Evolutionary conservation across 192 early-diverging fungal genomes (phyloP).

Genomic region (Rhizophagus sp.): DNA sequence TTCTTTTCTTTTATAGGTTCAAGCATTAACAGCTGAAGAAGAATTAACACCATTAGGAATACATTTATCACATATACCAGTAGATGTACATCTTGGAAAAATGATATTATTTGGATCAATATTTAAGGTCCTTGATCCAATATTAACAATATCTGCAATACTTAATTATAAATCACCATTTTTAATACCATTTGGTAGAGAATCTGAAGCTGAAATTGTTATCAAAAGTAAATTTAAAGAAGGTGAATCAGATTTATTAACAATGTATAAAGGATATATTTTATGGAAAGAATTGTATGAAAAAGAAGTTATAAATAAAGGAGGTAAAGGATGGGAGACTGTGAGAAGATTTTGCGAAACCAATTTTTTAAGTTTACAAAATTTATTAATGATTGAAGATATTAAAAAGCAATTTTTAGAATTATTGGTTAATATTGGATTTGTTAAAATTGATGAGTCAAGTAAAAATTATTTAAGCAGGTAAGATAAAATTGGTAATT

Average conservation of each 20-base stretch:
- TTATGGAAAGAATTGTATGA: slow-evolving; percentile 47
- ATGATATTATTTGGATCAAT: slow-evolving; percentile 79
- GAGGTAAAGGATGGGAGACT: background rate
- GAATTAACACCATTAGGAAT: slow-evolving; percentile 73
- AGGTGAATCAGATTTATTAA: slow-evolving; percentile 51
- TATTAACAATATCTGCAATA: slow-evolving; percentile 70
- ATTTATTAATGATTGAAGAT: slow-evolving; percentile 56
- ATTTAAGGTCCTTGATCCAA: slow-evolving; percentile 74
- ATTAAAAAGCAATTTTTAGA: slow-evolving; percentile 57
- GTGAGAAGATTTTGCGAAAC: slow-evolving; percentile 44
- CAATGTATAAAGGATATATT: slow-evolving; percentile 54
- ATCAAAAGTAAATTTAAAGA: slow-evolving; percentile 41
- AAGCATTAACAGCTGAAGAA: slow-evolving; percentile 52
- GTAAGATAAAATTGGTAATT: background rate
- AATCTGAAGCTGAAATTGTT: slow-evolving; percentile 48
- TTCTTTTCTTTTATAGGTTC: background rate
- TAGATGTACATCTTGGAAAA: slow-evolving; percentile 80
- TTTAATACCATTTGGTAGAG: slow-evolving; percentile 53
- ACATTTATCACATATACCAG: slow-evolving; percentile 68
- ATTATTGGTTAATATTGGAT: slow-evolving; percentile 51
- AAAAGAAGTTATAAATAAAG: slow-evolving; percentile 31
- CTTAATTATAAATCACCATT: slow-evolving; percentile 64
- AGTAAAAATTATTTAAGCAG: slow-evolving; percentile 36
- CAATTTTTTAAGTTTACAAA: slow-evolving; percentile 54
- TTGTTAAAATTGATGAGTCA: slow-evolving; percentile 39